Evolutionary conservation across 495 filamentous ascomycete genomes (phyloP), one percentile per base, ranked within the genome.

Genomic region (Tuber microsphaerosporum): DNA sequence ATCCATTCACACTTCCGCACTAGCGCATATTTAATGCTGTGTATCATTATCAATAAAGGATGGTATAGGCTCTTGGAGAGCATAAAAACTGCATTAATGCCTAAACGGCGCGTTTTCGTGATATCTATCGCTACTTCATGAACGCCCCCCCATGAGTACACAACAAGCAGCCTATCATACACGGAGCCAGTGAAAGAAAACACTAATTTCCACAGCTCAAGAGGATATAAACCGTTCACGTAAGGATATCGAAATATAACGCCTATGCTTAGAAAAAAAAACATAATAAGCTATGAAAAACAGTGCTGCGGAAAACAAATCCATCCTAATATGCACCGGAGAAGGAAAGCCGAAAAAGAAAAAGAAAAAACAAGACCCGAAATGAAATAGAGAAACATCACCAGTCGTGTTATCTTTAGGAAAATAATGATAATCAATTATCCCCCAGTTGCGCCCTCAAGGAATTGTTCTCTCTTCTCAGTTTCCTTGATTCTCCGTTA

Each of bases 381-480:
- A 31, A 61, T 61, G n/a, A 61, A 61, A 61, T 61, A 61, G 56
- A 16, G 56, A 65, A 65, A 65, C 26, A 9, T 34, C 56, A 7
- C 56, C 26, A 31, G 56, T 17, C 4, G 26, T 34, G 56, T 34
- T 65, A 34, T 65, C 26, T 1, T 12, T 65, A 34, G 4, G 56
- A 79, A 70, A 76, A 78, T 70, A 45, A 43, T 61, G 61, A 75
- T 79, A 75, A 42, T 74, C 78, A 70, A 77, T 74, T 68, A 65
- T 34, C 56, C 14, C 56, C 75, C 41, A 77, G 71, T 34, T 71
- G 71, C 12, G 71, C 77, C 46, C 74, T 79, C 22, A 79, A 71
- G 22, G 74, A 74, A 37, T 83, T 87, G 45, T 88, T 86, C 83
- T 91, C 89, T 78, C 90, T 86, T 81, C 87, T 90, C 69, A 91